phyloP scores from a whole-genome alignment of 2,329 filamentous ascomycete genomes.

The Penicillium vulpinum region DNA sequence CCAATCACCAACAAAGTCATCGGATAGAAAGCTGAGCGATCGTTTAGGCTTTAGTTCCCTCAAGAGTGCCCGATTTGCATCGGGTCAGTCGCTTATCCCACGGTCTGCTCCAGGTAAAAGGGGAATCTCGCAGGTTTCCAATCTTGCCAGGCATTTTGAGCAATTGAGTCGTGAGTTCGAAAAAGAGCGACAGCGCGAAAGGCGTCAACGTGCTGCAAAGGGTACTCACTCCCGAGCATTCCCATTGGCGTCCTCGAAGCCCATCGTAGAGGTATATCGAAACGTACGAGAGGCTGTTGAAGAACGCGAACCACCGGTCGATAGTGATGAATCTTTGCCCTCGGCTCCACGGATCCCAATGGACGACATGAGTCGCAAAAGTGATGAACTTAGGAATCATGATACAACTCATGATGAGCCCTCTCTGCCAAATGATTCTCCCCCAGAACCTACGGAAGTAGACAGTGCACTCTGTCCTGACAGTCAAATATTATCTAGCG shows the following conservation, averaged over 20 bases:
- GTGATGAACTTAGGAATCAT: constrained; percentile 28
- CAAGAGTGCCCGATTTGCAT: constrained; percentile 56
- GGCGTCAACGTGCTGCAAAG: constrained; percentile 74
- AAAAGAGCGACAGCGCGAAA: constrained; percentile 84
- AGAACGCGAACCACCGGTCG: constrained; percentile 68
- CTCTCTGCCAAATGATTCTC: constrained; percentile 32
- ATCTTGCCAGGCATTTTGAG: constrained; percentile 93
- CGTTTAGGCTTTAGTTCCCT: constrained; percentile 66
- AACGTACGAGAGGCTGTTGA: constrained; percentile 91
- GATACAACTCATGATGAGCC: constrained; percentile 27
- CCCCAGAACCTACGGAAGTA: constrained; percentile 44
- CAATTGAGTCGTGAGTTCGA: constrained; percentile 95
- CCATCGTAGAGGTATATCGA: constrained; percentile 92
- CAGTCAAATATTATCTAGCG: constrained; percentile 60
- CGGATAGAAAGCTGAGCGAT: constrained; percentile 76
- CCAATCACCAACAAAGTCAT: constrained; percentile 33
- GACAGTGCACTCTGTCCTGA: constrained; percentile 46
- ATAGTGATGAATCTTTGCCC: constrained; percentile 52
- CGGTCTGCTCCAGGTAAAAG: constrained; percentile 73
- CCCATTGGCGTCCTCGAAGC: constrained; percentile 88
- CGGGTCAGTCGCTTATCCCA: constrained; percentile 73
- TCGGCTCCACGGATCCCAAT: constrained; percentile 26
- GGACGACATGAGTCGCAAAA: constrained; percentile 36
- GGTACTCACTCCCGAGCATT: constrained; percentile 76
- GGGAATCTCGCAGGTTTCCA: constrained; percentile 77